These are phyloP conservation scores for Hemileccinum impolitum DNA, from an alignment of 768 basidiomycete genomes.

Conservation along the genomic window DNA sequence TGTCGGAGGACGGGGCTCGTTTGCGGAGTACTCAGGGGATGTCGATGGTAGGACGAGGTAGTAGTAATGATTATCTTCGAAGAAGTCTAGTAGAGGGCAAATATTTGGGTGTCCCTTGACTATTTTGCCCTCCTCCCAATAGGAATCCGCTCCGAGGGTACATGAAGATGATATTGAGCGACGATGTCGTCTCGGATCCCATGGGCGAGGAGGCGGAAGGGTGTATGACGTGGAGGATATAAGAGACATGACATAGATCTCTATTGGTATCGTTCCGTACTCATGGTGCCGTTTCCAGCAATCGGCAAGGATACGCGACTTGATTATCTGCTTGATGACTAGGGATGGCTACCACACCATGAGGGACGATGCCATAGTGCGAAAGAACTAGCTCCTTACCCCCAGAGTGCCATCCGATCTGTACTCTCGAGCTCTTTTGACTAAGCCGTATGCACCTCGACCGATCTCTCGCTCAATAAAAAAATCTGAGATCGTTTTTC, in stretches of 20 bases:
- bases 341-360: slow-evolving; percentile 61
- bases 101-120: slow-evolving; percentile 94
- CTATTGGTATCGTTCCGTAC: slow-evolving; percentile 96
- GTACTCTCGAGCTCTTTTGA: slow-evolving; percentile 85
- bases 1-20: slow-evolving; percentile 54
- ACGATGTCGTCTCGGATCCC: slow-evolving; percentile 66
- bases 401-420: slow-evolving; percentile 74
- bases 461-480: slow-evolving; percentile 86
- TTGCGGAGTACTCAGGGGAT: slow-evolving; percentile 53
- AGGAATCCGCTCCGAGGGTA: slow-evolving; percentile 20
- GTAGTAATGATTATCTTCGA: slow-evolving; percentile 95
- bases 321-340: slow-evolving; percentile 98
- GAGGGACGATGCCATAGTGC: slow-evolving; percentile 2
- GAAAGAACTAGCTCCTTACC: slow-evolving; percentile 47
- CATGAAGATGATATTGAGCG: slow-evolving; percentile 21
- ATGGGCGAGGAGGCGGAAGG: slow-evolving; percentile 75
- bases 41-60: slow-evolving; percentile 87
- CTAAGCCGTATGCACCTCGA: slow-evolving; percentile 91
- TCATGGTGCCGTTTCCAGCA: slow-evolving; percentile 98
- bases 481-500: slow-evolving; percentile 80
- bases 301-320: slow-evolving; percentile 96
- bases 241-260: slow-evolving; percentile 92
- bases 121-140: slow-evolving; percentile 67
- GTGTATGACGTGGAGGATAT: slow-evolving; percentile 79
- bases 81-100: slow-evolving; percentile 92